Conservation (phyloP, 1,284 basidiomycete species). For the Ustilago lituana region DNA sequence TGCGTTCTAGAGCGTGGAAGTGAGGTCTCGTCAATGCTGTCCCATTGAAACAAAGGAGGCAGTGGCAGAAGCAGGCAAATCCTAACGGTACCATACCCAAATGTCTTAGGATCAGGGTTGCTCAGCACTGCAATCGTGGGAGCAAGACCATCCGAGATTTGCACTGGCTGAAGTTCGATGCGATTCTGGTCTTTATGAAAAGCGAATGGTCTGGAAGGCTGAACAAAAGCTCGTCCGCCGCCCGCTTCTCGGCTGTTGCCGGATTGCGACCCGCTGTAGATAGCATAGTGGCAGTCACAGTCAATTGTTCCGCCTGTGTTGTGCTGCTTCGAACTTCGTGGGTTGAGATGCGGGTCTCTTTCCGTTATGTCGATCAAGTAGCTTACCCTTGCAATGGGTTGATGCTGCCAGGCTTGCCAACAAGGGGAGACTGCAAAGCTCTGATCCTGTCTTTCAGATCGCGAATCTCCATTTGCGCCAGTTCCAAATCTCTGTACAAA, state of each 20-base stretch:
- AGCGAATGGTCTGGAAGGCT: not conserved
- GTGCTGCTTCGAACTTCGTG: too few species aligned
- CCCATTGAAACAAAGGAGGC: too few species aligned
- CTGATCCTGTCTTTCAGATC: conserved; percentile 17
- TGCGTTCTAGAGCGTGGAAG: too few species aligned
- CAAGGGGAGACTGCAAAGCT: not conserved
- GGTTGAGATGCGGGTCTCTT: too few species aligned
- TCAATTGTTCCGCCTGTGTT: too few species aligned
- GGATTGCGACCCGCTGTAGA: too few species aligned
- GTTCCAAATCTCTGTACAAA: conserved; percentile 14
- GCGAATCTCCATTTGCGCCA: conserved; percentile 12
- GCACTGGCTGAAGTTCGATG: not conserved
- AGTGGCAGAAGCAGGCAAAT: too few species aligned
- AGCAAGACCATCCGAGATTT: not conserved
- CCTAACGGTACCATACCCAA: not conserved
- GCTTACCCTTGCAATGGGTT: not conserved
- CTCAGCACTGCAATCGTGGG: too few species aligned
- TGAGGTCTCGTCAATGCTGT: too few species aligned
- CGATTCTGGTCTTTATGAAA: not conserved
- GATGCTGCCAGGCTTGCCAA: not conserved
- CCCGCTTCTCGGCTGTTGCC: not conserved
- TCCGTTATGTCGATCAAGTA: not conserved
- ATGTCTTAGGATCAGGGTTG: not conserved
- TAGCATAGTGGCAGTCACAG: too few species aligned
- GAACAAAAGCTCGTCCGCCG: not conserved